A percentile compares a stretch with the other conserved stretches of the same genome.
Conservation (phyloP, 148 eudicot species). For the Nepenthes mirabilis region DNA sequence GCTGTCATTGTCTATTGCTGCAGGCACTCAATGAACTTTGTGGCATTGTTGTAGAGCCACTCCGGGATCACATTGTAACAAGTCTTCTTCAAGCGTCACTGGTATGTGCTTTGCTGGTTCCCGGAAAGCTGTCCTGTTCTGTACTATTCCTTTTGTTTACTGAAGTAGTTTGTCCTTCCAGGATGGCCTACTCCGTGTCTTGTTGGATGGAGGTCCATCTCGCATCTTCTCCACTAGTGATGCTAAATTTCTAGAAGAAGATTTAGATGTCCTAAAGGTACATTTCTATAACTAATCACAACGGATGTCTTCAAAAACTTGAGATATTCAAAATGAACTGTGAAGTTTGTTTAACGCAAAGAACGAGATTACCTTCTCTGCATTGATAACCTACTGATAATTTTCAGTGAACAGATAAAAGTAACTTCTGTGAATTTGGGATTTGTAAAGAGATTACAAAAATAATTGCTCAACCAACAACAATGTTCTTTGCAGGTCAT, state of each 20-base stretch:
- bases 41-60: conserved; percentile 67
- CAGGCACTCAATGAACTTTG: conserved; percentile 90
- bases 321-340: neutral
- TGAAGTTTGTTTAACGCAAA: neutral
- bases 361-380: neutral
- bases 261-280: conserved; percentile 90
- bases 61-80: conserved; percentile 91
- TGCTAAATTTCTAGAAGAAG: conserved; percentile 85
- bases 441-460: too few species aligned
- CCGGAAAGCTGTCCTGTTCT: neutral
- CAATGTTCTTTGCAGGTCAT: too few species aligned
- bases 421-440: too few species aligned
- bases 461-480: too few species aligned
- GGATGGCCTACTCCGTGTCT: conserved; percentile 89
- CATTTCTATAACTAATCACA: neutral
- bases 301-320: neutral
- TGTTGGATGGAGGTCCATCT: conserved; percentile 92
- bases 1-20: conserved; percentile 10
- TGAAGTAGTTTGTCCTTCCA: conserved; percentile 15
- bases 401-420: too few species aligned
- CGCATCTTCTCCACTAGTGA: conserved; percentile 67
- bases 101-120: conserved; percentile 26
- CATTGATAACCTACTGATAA: too few species aligned
- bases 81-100: conserved; percentile 95
- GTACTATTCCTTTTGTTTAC: conserved; percentile 2